Percentiles rank a stretch among this genome's conserved stretches.
Conservation (phyloP, 2,329 filamentous ascomycete species). For the Magnaporthales sp. region DNA sequence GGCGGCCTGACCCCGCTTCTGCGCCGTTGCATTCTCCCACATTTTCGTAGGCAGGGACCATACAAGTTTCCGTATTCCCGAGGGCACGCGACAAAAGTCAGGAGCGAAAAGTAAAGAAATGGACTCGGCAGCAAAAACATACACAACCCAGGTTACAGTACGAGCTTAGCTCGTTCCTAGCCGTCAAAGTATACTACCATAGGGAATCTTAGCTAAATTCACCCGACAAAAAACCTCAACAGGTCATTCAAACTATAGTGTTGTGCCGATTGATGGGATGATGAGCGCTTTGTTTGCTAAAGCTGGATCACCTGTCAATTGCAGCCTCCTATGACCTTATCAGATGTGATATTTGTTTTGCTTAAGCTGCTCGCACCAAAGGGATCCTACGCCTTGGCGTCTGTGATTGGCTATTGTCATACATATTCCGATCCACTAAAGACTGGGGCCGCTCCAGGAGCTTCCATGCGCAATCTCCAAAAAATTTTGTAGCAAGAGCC, state of each 20-base stretch:
- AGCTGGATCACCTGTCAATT: constrained; percentile 2
- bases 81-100: background rate
- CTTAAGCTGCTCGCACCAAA: background rate
- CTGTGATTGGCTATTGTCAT: background rate
- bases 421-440: background rate
- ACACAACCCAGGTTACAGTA: background rate
- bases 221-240: background rate
- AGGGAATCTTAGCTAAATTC: background rate
- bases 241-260: background rate
- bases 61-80: background rate
- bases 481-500: background rate
- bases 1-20: background rate
- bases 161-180: background rate
- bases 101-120: background rate
- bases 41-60: background rate
- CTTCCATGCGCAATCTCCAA: constrained; percentile 2
- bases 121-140: too few relatives aligned
- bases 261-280: background rate
- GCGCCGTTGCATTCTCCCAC: background rate
- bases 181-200: background rate
- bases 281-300: background rate
- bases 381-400: background rate
- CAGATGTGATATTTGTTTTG: constrained; percentile 1
- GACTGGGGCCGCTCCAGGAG: background rate
- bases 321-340: constrained; percentile 3